Percentiles rank a stretch among this genome's conserved stretches.
Conservation (phyloP, 345 rosid genomes). For the Eucalyptus albens region DNA sequence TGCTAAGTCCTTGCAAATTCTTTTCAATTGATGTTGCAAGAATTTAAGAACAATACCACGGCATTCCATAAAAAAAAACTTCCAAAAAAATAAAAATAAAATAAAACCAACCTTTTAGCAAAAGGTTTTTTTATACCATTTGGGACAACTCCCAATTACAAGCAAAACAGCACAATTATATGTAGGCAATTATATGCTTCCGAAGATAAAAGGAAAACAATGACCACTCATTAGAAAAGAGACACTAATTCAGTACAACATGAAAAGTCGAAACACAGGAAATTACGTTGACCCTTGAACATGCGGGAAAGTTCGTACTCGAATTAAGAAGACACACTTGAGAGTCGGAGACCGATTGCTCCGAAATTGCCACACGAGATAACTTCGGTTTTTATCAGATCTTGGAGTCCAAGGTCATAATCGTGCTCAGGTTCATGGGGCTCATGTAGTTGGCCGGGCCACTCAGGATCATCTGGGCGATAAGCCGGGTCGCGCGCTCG, state of each 20-base stretch:
- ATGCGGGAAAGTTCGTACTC: neutral
- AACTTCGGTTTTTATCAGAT: neutral
- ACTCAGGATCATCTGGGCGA: conserved; percentile 8
- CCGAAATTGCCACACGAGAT: neutral
- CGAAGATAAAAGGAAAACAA: neutral
- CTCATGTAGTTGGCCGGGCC: conserved; percentile 15
- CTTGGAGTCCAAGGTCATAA: conserved; percentile 24
- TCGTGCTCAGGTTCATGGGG: conserved; percentile 46
- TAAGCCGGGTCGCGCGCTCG: conserved; percentile 17
- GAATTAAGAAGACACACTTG: neutral
- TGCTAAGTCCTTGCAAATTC: neutral
- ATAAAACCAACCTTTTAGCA: neutral
- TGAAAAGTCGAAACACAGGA: neutral
- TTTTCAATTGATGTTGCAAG: too few relatives aligned
- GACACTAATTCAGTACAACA: neutral
- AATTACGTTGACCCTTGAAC: neutral
- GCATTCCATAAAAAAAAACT: neutral
- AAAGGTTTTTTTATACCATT: neutral
- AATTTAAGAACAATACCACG: too few relatives aligned
- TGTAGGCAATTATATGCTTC: neutral
- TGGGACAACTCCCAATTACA: neutral
- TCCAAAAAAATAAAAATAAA: fast-evolving
- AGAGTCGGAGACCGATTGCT: neutral
- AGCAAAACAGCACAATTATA: neutral
- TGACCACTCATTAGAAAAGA: neutral